A percentile compares a stretch with the other conserved stretches of the same genome.
phyloP scores from a whole-genome alignment of 2,329 filamentous ascomycete species.

The Colletotrichum gloeosporioides region DNA sequence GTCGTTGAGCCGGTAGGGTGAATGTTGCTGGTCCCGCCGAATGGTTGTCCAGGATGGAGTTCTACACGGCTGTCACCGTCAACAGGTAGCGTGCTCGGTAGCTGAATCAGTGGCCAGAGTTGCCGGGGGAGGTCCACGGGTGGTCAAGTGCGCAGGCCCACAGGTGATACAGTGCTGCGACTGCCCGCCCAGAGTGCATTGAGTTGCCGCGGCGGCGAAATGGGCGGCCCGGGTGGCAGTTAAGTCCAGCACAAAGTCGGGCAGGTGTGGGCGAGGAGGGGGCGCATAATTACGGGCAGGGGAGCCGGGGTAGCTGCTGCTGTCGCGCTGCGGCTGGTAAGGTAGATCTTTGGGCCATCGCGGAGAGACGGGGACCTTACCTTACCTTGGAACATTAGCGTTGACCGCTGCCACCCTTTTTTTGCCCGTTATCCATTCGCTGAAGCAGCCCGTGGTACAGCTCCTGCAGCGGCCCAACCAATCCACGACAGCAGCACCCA shows the following conservation, averaged over 20 bases:
- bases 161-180: not conserved
- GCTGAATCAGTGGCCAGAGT: not conserved
- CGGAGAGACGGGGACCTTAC: not conserved
- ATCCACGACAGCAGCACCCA: not conserved
- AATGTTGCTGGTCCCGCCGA: not conserved
- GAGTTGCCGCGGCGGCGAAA: conserved; percentile 2
- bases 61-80: not conserved
- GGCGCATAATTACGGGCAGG: not conserved
- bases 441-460: not conserved
- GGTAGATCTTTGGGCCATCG: not conserved
- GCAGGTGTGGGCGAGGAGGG: not conserved
- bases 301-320: not conserved
- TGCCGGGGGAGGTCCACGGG: not conserved
- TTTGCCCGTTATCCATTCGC: not conserved
- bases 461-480: conserved; percentile 2
- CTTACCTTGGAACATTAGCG: conserved; percentile 2
- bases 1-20: not conserved
- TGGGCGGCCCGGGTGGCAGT: conserved; percentile 3
- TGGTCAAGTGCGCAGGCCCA: not conserved
- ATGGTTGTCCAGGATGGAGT: not conserved
- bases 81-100: not conserved
- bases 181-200: not conserved
- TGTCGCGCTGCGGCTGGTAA: not conserved
- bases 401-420: not conserved
- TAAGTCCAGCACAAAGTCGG: not conserved